phyloP scores from a whole-genome alignment of 495 filamentous ascomycete species.

The Penicillium taxi region DNA sequence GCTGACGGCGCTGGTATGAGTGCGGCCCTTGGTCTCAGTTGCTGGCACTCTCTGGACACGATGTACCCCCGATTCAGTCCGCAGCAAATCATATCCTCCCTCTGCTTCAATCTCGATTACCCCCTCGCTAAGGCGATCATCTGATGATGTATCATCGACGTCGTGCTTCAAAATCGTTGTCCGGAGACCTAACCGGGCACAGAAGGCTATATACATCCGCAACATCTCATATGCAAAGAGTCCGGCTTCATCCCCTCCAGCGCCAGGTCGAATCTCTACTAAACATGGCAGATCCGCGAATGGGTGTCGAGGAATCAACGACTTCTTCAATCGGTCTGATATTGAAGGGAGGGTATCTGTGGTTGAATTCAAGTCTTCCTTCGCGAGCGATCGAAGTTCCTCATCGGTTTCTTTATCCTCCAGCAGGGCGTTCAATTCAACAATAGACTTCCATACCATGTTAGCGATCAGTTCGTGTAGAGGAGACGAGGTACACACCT shows the following conservation, averaged over 20 bases:
- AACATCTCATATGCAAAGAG: conserved; percentile 82
- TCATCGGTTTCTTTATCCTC: conserved; percentile 51
- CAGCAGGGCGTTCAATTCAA: conserved; percentile 51
- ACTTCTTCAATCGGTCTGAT: conserved; percentile 55
- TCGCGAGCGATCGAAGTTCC: conserved; percentile 60
- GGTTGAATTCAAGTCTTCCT: conserved; percentile 66
- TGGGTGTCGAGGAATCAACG: conserved; percentile 80
- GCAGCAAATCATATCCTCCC: conserved; percentile 70
- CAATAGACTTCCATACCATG: conserved; percentile 37
- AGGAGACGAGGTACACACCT: conserved; percentile 21
- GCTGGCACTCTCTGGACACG: conserved; percentile 86
- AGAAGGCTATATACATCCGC: conserved; percentile 82
- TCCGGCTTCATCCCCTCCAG: conserved; percentile 85
- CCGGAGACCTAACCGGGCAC: conserved; percentile 54
- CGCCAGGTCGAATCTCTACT: conserved; percentile 84
- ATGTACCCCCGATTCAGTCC: conserved; percentile 88
- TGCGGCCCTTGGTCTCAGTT: conserved; percentile 82
- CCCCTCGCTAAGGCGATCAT: conserved; percentile 67
- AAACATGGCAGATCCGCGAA: conserved; percentile 91
- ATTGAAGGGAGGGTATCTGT: conserved; percentile 49
- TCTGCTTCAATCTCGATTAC: conserved; percentile 73
- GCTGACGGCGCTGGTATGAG: conserved; percentile 84
- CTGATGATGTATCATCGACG: conserved; percentile 46
- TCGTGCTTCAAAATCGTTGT: conserved; percentile 50
- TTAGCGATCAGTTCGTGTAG: not conserved